phyloP scores from a whole-genome alignment of 169 alveolate species.

The Eimeria sp. region DNA sequence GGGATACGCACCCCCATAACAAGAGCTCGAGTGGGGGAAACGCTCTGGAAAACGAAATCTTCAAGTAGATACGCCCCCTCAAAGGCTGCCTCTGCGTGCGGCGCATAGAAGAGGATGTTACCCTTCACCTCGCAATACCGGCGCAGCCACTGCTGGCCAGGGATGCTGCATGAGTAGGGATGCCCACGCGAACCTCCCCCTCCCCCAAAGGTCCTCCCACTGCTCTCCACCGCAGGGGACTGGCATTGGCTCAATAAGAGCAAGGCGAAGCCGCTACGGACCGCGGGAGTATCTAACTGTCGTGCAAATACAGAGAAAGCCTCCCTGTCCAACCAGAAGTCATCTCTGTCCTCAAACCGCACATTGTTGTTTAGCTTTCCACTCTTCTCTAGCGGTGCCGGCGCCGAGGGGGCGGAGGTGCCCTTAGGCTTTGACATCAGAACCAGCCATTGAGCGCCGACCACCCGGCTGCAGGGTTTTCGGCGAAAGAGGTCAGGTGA shows the following conservation, averaged over 20 bases:
- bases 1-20: conserved; percentile 36
- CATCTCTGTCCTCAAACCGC: conserved; percentile 7
- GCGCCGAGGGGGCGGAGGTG: neutral
- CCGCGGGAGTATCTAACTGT: conserved; percentile 44
- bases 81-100: conserved; percentile 67
- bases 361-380: neutral
- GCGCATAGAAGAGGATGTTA: conserved; percentile 69
- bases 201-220: neutral
- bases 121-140: conserved; percentile 73
- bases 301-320: conserved; percentile 74
- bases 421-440: conserved; percentile 1
- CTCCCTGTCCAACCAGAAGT: conserved; percentile 69
- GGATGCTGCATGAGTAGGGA: neutral
- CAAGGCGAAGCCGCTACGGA: conserved; percentile 37
- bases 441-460: neutral
- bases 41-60: conserved; percentile 30
- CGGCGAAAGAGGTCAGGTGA: neutral
- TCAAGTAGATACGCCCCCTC: conserved; percentile 82
- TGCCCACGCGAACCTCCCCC: neutral
- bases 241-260: conserved; percentile 61
- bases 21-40: conserved; percentile 36
- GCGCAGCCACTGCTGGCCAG: conserved; percentile 68
- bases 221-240: conserved; percentile 76
- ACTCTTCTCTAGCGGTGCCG: neutral
- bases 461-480: neutral